Evolutionary conservation across 2,329 filamentous ascomycete genomes (phyloP).

Genomic region (Sclerotinia glacialis): DNA sequence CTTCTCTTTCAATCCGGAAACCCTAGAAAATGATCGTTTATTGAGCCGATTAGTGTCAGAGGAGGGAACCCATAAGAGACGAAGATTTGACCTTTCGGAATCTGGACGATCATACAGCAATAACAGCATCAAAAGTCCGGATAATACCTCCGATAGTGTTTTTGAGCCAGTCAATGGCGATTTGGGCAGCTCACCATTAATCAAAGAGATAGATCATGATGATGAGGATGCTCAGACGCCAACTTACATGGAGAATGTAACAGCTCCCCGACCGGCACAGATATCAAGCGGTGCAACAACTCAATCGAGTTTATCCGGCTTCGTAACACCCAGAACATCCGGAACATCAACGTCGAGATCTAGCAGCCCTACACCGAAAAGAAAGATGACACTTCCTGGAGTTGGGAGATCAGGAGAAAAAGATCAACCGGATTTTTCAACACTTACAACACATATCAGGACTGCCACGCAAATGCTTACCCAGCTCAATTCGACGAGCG

Average conservation of each 20-base stretch:
- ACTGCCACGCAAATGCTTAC: conserved; percentile 85
- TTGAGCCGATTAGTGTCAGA: conserved; percentile 57
- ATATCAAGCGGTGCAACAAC: conserved; percentile 62
- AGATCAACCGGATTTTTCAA: conserved; percentile 78
- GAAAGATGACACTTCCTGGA: conserved; percentile 59
- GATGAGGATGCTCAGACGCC: conserved; percentile 36
- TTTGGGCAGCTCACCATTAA: conserved; percentile 68
- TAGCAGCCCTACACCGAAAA: conserved; percentile 59
- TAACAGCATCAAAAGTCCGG: conserved; percentile 42
- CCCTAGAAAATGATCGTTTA: conserved; percentile 67
- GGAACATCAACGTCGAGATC: conserved; percentile 66
- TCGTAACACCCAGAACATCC: conserved; percentile 66
- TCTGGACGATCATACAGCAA: conserved; percentile 49
- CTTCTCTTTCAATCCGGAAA: conserved; percentile 77
- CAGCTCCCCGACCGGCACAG: conserved; percentile 47
- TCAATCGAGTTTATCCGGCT: conserved; percentile 56
- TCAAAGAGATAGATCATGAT: conserved; percentile 54
- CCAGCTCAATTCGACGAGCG: conserved; percentile 75
- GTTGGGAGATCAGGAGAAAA: conserved; percentile 51
- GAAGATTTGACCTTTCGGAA: conserved; percentile 69
- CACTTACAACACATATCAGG: conserved; percentile 81
- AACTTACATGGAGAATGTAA: conserved; percentile 36
- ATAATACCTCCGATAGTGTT: conserved; percentile 60
- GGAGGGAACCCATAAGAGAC: conserved; percentile 51
- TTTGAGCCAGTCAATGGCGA: conserved; percentile 81